These are phyloP conservation scores for Ilex aquifolium DNA, from an alignment of 257 asterid genomes.

Conservation along the genomic window DNA sequence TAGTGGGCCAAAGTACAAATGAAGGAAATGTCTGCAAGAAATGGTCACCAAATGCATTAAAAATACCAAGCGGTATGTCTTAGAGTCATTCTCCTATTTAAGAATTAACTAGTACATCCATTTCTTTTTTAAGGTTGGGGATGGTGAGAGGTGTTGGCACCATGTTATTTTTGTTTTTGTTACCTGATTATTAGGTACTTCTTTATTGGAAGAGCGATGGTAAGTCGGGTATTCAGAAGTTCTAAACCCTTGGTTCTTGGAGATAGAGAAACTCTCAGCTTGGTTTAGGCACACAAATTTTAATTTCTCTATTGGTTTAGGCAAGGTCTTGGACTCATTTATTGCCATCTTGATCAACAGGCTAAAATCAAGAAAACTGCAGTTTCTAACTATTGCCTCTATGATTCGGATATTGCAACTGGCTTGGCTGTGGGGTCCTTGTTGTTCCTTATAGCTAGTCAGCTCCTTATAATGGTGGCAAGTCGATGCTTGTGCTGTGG, in stretches of 20 bases:
- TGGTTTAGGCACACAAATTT: neutral
- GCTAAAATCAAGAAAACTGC: constrained; percentile 25
- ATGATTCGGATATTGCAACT: constrained; percentile 60
- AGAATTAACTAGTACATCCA: no score
- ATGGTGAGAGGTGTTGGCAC: no score
- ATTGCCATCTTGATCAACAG: constrained; percentile 27
- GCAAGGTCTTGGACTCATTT: neutral
- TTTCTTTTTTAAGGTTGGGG: no score
- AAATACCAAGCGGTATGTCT: no score
- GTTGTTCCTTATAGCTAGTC: constrained; percentile 61
- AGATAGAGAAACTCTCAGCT: neutral
- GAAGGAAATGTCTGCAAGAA: no score
- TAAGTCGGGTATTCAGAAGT: neutral
- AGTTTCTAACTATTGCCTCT: constrained; percentile 45
- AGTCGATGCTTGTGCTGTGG: constrained; percentile 81
- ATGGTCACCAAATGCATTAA: no score
- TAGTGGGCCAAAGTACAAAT: no score
- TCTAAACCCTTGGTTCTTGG: neutral
- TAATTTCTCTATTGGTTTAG: neutral
- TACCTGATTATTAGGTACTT: neutral
- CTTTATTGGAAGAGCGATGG: neutral
- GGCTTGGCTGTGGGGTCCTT: constrained; percentile 69
- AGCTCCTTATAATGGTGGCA: constrained; percentile 52
- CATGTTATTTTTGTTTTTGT: no score
- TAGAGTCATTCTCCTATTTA: no score